Conservation (phyloP, 129 eudicot species). For the Pittosporum tobira region DNA sequence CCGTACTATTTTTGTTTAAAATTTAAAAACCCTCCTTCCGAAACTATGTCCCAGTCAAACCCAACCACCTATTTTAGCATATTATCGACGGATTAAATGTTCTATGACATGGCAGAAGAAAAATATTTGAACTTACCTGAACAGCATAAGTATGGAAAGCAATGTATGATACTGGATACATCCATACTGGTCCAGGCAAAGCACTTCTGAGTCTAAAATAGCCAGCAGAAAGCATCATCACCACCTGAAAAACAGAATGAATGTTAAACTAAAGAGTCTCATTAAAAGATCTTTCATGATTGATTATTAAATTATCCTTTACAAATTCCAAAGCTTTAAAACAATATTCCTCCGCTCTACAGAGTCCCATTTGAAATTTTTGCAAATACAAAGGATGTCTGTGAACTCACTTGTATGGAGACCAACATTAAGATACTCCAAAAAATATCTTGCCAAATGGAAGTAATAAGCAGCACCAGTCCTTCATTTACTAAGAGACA, state of each 20-base stretch:
- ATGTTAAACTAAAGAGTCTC: neutral
- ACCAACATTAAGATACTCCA: slow-evolving; percentile 60
- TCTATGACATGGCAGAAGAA: neutral
- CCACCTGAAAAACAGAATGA: slow-evolving; percentile 29
- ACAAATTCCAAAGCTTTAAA: too few relatives aligned
- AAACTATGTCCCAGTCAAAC: too few relatives aligned
- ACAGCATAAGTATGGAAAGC: slow-evolving; percentile 82
- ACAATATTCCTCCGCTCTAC: too few relatives aligned
- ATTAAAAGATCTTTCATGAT: neutral
- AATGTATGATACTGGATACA: slow-evolving; percentile 73
- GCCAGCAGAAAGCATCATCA: slow-evolving; percentile 93
- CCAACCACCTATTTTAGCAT: too few relatives aligned
- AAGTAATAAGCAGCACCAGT: slow-evolving; percentile 49
- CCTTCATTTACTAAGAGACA: slow-evolving; percentile 88
- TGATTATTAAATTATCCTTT: neutral
- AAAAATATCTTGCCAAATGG: slow-evolving; percentile 60
- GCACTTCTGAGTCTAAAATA: slow-evolving; percentile 77
- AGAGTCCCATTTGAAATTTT: too few relatives aligned
- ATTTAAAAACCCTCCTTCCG: too few relatives aligned
- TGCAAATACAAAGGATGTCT: too few relatives aligned
- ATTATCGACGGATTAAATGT: neutral
- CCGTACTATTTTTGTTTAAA: too few relatives aligned
- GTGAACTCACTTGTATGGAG: slow-evolving; percentile 54
- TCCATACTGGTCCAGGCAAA: slow-evolving; percentile 71
- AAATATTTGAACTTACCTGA: slow-evolving; percentile 41